Evolutionary conservation across 2,329 filamentous ascomycete species (phyloP).

Genomic region (Coniochaeta sp.): DNA sequence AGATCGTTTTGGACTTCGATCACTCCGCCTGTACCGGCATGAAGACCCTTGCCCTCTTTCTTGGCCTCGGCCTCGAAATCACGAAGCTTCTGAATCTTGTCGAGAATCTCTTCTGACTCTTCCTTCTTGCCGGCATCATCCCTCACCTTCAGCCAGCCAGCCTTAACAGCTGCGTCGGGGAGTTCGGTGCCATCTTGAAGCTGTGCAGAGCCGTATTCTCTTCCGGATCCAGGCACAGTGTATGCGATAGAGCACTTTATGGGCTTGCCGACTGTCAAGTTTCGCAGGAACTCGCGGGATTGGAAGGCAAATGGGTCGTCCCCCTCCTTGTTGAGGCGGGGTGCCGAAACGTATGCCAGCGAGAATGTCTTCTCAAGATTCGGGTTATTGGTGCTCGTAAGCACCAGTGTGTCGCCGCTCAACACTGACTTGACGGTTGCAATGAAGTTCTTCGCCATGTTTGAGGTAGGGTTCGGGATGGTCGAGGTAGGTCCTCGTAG

Average conservation of each 20-base stretch:
- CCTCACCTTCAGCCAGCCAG: conserved; percentile 87
- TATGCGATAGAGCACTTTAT: conserved; percentile 83
- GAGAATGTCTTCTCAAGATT: conserved; percentile 79
- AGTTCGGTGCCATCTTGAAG: conserved; percentile 69
- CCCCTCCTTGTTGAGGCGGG: conserved; percentile 77
- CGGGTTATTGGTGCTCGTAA: conserved; percentile 75
- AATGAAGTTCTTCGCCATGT: conserved; percentile 47
- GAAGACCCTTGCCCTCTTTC: conserved; percentile 72
- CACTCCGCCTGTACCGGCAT: conserved; percentile 56
- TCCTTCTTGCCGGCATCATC: conserved; percentile 92
- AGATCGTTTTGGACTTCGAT: conserved; percentile 80
- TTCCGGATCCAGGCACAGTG: conserved; percentile 73
- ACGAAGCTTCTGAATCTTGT: conserved; percentile 71
- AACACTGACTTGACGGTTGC: conserved; percentile 87
- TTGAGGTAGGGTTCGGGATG: conserved; percentile 14
- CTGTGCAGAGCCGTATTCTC: conserved; percentile 79
- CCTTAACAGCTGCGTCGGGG: conserved; percentile 76
- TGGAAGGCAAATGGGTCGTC: conserved; percentile 92
- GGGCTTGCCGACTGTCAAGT: conserved; percentile 75
- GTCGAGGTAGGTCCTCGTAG: not conserved
- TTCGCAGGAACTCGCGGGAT: conserved; percentile 86
- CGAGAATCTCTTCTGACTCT: conserved; percentile 66
- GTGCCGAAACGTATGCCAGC: conserved; percentile 85
- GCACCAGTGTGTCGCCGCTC: conserved; percentile 85
- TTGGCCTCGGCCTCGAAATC: conserved; percentile 71